Percentiles rank a stretch among this genome's conserved stretches.
Evolutionary conservation across 176 grass and related monocot species (phyloP).

Genomic region (Carex scoparia): DNA sequence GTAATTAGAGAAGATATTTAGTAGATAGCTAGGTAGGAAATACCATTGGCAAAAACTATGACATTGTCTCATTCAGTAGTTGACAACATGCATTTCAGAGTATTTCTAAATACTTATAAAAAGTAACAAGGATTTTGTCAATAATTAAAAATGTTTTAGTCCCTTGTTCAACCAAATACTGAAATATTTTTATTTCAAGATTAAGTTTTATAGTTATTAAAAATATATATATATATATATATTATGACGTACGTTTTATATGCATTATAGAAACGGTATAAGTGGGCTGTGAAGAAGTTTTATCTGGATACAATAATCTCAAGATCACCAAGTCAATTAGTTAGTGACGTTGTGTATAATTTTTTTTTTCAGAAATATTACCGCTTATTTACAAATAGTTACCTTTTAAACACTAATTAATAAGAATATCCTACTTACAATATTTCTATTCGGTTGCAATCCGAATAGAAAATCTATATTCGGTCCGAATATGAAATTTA

Average conservation of each 20-base stretch:
- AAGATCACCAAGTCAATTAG: no score
- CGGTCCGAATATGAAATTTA: no score
- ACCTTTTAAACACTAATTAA: no score
- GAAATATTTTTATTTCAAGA: background rate
- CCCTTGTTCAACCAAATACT: background rate
- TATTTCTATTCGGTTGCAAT: no score
- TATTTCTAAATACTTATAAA: background rate
- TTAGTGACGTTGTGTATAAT: no score
- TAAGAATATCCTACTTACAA: no score
- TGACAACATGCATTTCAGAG: background rate
- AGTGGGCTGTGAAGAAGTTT: background rate
- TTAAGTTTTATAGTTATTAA: background rate
- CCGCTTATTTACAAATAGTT: no score
- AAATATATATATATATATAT: no score
- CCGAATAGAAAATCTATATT: no score
- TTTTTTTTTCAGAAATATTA: no score
- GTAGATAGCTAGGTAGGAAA: background rate
- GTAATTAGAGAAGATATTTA: background rate
- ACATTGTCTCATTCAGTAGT: slow-evolving; percentile 13
- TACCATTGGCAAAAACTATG: background rate
- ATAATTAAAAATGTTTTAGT: background rate
- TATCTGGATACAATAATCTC: background rate
- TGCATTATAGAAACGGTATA: background rate
- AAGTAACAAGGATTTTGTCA: background rate
- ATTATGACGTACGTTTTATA: background rate